Conservation (phyloP, 768 basidiomycete species). For the Russula griseocarnosa region DNA sequence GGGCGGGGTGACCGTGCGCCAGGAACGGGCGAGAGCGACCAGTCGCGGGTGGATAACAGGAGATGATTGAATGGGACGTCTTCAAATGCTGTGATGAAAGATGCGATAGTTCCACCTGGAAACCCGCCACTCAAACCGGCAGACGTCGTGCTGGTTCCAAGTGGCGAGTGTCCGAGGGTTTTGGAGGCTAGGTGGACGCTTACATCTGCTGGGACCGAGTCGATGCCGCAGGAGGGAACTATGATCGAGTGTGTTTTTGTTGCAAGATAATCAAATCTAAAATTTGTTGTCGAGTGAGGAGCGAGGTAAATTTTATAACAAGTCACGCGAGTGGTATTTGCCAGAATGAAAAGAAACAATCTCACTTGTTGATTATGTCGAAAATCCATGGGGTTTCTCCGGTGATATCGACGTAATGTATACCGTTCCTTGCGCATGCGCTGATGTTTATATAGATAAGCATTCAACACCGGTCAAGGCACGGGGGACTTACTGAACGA, state of each 20-base stretch:
- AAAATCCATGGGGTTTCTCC: conserved; percentile 68
- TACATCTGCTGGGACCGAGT: conserved; percentile 75
- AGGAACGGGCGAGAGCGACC: conserved; percentile 40
- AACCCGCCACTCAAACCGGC: conserved; percentile 46
- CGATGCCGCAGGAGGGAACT: conserved; percentile 73
- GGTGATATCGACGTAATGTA: conserved; percentile 84
- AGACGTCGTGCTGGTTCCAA: conserved; percentile 57
- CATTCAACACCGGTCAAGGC: neutral
- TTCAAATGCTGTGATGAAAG: conserved; percentile 35
- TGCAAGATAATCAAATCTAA: conserved; percentile 69
- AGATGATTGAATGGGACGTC: conserved; percentile 36
- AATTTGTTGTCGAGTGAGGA: neutral
- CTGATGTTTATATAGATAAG: conserved; percentile 33
- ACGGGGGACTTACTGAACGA: conserved; percentile 51
- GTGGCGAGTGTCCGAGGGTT: conserved; percentile 50
- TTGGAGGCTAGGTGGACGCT: conserved; percentile 63
- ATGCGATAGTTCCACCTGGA: conserved; percentile 61
- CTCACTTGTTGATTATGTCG: conserved; percentile 57
- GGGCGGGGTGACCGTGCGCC: conserved; percentile 36
- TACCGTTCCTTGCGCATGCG: conserved; percentile 67
- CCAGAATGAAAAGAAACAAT: conserved; percentile 10
- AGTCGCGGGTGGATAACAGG: conserved; percentile 36
- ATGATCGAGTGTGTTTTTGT: conserved; percentile 68
- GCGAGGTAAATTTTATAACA: neutral
- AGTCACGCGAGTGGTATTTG: neutral